Evolutionary conservation across 108 stramenopile species (phyloP).

Genomic region (Skeletonema marinoi): DNA sequence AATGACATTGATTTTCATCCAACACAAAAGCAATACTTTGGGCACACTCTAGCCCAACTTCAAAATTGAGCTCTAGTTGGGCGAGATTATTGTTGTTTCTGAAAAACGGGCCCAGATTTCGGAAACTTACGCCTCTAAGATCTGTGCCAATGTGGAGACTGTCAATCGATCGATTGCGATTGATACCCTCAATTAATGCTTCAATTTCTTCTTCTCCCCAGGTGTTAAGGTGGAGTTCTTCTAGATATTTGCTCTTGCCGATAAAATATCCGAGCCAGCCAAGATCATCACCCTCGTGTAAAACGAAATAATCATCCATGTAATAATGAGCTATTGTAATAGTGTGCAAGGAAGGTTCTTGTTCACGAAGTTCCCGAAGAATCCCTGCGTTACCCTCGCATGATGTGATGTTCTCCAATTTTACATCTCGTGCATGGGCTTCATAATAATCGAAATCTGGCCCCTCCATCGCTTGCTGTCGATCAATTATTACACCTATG

Average conservation of each 20-base stretch:
- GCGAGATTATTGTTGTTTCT: not conserved
- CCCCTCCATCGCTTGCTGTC: no score
- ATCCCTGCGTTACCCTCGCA: not conserved
- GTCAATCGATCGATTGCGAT: not conserved
- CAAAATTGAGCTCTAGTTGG: not conserved
- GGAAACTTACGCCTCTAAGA: not conserved
- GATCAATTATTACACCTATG: no score
- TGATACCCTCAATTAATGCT: no score
- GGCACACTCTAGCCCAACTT: not conserved
- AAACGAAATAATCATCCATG: not conserved
- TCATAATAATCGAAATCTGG: no score
- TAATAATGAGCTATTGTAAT: no score
- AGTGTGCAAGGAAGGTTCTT: no score
- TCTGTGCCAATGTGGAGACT: not conserved
- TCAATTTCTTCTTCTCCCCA: not conserved
- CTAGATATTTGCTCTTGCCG: not conserved
- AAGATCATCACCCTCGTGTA: not conserved
- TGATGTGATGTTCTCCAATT: not conserved
- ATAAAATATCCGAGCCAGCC: not conserved
- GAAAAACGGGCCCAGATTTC: not conserved
- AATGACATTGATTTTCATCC: not conserved
- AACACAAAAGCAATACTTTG: not conserved
- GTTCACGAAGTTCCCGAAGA: not conserved
- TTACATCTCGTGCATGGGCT: not conserved
- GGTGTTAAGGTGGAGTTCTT: not conserved